Percentiles rank a stretch among this genome's conserved stretches.
phyloP scores from a whole-genome alignment of 1,139 yeast species.

The Geotrichum fermentans region DNA sequence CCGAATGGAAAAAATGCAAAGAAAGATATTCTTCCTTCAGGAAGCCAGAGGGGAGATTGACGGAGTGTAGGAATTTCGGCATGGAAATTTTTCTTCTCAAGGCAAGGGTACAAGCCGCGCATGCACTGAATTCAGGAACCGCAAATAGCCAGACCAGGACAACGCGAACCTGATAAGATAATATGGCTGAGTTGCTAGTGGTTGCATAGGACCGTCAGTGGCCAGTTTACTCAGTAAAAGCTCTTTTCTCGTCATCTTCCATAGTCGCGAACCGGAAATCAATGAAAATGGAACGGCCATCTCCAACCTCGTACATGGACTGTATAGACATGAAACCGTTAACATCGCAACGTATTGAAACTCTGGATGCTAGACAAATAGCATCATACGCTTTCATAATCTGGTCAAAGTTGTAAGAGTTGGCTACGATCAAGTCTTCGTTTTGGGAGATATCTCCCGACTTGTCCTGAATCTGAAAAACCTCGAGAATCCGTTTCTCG shows the following conservation, averaged over 20 bases:
- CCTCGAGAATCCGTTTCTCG: constrained; percentile 46
- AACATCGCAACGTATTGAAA: constrained; percentile 34
- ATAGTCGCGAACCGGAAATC: constrained; percentile 34
- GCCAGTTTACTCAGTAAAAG: no score
- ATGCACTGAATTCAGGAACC: no score
- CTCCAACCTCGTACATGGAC: constrained; percentile 32
- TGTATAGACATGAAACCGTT: constrained; percentile 35
- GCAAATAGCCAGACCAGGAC: no score
- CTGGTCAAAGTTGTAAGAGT: constrained; percentile 31
- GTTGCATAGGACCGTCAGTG: no score
- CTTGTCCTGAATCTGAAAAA: constrained; percentile 15
- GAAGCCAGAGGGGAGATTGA: no score
- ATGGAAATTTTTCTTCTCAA: background rate
- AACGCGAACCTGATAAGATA: no score
- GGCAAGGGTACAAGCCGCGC: background rate
- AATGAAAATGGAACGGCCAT: constrained; percentile 31
- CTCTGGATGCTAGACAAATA: constrained; percentile 31
- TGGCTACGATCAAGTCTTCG: constrained; percentile 21
- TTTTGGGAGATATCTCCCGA: background rate
- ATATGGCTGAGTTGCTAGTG: no score
- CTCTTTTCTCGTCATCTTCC: constrained; percentile 24
- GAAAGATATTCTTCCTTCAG: no score
- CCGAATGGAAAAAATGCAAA: no score
- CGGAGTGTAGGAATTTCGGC: no score
- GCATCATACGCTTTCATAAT: constrained; percentile 32